These are phyloP conservation scores for Talaromyces sp. DNA, from an alignment of 2,329 filamentous ascomycete genomes.

Conservation along the genomic window DNA sequence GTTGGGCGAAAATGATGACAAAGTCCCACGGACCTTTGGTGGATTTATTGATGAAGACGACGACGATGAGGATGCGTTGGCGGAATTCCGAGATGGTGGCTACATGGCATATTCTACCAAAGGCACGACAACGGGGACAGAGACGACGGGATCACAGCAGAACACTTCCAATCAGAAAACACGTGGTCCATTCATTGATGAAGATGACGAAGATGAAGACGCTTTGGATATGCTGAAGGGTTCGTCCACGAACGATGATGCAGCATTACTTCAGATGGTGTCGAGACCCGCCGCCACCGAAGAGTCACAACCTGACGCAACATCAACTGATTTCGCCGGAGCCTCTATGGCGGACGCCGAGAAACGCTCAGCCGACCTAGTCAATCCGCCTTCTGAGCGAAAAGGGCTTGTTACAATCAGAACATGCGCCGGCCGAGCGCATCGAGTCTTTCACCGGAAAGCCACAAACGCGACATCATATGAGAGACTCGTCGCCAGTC, in stretches of 20 bases:
- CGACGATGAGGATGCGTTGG: conserved; percentile 17
- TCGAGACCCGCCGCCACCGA: not conserved
- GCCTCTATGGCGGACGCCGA: too few relatives aligned
- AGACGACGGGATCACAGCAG: not conserved
- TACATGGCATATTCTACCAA: not conserved
- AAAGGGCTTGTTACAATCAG: conserved; percentile 36
- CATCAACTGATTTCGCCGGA: not conserved
- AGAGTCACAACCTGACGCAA: not conserved
- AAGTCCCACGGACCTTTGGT: conserved; percentile 7
- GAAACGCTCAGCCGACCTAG: not conserved
- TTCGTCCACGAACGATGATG: conserved; percentile 32
- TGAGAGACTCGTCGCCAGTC: conserved; percentile 54
- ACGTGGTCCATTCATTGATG: conserved; percentile 18
- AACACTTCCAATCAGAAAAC: not conserved
- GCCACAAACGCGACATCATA: conserved; percentile 44
- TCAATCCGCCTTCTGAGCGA: not conserved
- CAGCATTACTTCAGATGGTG: conserved; percentile 25
- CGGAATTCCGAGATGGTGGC: not conserved
- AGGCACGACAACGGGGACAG: not conserved
- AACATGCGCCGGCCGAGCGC: conserved; percentile 50
- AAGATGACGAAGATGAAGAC: conserved; percentile 26
- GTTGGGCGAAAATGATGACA: not conserved
- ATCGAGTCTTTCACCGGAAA: conserved; percentile 45
- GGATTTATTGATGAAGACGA: conserved; percentile 18
- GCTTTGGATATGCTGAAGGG: conserved; percentile 31